These are phyloP conservation scores for Exophiala mesophila DNA, from an alignment of 2,329 filamentous ascomycete species.

Conservation along the genomic window DNA sequence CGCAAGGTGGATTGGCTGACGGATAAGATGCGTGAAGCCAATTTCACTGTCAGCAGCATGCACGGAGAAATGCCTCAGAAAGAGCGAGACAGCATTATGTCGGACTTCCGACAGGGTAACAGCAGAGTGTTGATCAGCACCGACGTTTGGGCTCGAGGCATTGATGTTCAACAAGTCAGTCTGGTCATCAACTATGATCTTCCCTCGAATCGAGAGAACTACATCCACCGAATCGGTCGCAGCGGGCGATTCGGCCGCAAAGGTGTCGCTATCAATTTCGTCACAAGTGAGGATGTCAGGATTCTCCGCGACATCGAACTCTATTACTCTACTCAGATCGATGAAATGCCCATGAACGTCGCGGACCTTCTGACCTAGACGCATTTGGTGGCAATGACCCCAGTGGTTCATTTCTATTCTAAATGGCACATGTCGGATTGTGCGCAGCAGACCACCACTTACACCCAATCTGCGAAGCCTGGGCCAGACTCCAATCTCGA, in stretches of 20 bases:
- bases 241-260: conserved; percentile 95
- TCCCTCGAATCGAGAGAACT: conserved; percentile 98
- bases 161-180: conserved; percentile 97
- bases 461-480: too few species aligned
- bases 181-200: conserved; percentile 99
- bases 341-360: conserved; percentile 98
- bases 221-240: conserved; percentile 96
- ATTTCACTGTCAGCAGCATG: conserved; percentile 98
- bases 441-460: too few species aligned
- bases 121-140: conserved; percentile 95
- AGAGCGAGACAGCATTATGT: conserved; percentile 98
- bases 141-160: conserved; percentile 96
- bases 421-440: too few species aligned
- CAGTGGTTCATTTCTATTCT: too few species aligned
- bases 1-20: conserved; percentile 99
- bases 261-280: conserved; percentile 99
- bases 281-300: conserved; percentile 94
- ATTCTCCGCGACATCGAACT: conserved; percentile 96
- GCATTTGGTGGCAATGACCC: too few species aligned
- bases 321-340: conserved; percentile 94
- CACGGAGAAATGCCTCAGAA: conserved; percentile 99
- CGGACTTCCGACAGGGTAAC: conserved; percentile 95
- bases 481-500: too few species aligned
- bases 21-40: conserved; percentile 98
- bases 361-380: conserved; percentile 48